Evolutionary conservation across 73 alveolate genomes (phyloP).

Genomic region (Tetrahymena elliotti): DNA sequence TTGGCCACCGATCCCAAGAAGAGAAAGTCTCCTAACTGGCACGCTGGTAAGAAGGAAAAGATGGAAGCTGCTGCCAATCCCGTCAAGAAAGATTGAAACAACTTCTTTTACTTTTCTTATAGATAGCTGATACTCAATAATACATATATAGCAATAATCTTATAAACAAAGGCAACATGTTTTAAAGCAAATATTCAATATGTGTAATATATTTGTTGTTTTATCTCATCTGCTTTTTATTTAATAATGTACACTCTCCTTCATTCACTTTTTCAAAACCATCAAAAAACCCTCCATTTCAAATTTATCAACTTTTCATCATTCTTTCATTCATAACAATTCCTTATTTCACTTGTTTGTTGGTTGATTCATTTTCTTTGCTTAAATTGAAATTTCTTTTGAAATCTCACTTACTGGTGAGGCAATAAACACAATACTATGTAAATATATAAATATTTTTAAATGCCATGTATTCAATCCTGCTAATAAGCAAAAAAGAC

Average conservation of each 20-base stretch:
- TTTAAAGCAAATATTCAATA: background rate
- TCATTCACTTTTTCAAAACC: background rate
- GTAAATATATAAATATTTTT: too few relatives aligned
- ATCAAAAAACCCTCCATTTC: background rate
- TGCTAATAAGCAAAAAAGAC: background rate
- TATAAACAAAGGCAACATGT: background rate
- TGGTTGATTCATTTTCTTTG: too few relatives aligned
- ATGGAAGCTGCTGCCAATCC: conserved; percentile 22
- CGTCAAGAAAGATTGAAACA: background rate
- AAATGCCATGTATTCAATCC: too few relatives aligned
- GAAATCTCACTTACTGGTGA: background rate
- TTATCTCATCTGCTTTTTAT: background rate
- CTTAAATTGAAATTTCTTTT: background rate
- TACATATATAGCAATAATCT: background rate
- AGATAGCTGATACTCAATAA: background rate
- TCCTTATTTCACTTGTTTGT: too few relatives aligned
- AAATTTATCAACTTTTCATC: background rate
- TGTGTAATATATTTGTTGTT: background rate
- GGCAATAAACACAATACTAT: too few relatives aligned
- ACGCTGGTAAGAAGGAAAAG: conserved; percentile 43
- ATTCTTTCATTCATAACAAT: background rate
- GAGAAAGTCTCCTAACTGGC: conserved; percentile 47
- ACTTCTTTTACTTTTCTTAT: background rate
- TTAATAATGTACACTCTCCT: background rate
- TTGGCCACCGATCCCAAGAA: conserved; percentile 8